These are phyloP conservation scores for Golubevia pallescens DNA, from an alignment of 1,284 basidiomycete species.

Conservation along the genomic window DNA sequence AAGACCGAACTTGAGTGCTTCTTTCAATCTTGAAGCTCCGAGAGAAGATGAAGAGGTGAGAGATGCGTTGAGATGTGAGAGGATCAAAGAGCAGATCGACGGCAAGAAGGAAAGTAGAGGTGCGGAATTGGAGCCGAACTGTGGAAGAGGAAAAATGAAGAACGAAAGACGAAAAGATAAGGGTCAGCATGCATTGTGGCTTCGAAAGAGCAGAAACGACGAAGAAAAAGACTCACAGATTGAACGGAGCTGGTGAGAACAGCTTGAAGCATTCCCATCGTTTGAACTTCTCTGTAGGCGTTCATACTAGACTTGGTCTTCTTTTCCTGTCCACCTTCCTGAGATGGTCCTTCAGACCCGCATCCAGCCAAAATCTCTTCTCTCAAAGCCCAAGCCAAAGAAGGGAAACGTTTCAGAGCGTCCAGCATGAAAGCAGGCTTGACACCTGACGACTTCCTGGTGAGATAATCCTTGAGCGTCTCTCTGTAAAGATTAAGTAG, in stretches of 20 bases:
- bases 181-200: too few relatives aligned
- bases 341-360: slow-evolving; percentile 1
- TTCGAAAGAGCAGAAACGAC: too few relatives aligned
- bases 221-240: too few relatives aligned
- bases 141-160: too few relatives aligned
- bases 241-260: too few relatives aligned
- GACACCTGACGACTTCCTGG: slow-evolving; percentile 34
- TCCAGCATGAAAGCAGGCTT: slow-evolving; percentile 53
- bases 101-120: too few relatives aligned
- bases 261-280: too few relatives aligned
- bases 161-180: too few relatives aligned
- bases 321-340: neutral
- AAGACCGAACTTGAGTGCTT: slow-evolving; percentile 45
- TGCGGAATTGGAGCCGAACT: too few relatives aligned
- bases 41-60: slow-evolving; percentile 6
- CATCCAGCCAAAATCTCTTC: slow-evolving; percentile 34
- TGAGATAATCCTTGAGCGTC: slow-evolving; percentile 49
- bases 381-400: slow-evolving; percentile 46
- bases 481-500: slow-evolving; percentile 29
- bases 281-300: too few relatives aligned
- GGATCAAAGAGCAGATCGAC: too few relatives aligned
- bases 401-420: slow-evolving; percentile 42
- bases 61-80: too few relatives aligned
- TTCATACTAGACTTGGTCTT: neutral
- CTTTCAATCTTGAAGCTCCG: slow-evolving; percentile 41